Evolutionary conservation across 2,329 filamentous ascomycete genomes (phyloP).

Genomic region (Anthostomella pinea): DNA sequence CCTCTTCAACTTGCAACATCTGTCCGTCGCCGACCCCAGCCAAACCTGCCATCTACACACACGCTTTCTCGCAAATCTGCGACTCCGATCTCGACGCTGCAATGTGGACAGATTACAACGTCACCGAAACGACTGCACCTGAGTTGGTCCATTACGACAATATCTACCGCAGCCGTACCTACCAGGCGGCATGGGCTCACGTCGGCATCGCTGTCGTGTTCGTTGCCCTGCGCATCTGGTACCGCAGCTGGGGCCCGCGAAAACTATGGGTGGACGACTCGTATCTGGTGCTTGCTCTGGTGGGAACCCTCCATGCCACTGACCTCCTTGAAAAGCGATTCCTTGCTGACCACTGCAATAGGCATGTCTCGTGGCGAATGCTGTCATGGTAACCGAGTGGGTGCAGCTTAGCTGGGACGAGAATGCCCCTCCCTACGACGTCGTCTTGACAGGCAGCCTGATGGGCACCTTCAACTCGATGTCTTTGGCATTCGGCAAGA

Average conservation of each 20-base stretch:
- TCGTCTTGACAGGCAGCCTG: constrained; percentile 15
- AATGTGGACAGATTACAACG: too few relatives aligned
- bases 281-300: neutral
- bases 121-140: too few relatives aligned
- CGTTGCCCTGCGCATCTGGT: constrained; percentile 2
- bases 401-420: too few relatives aligned
- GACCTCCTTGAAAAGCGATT: neutral
- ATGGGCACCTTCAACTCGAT: constrained; percentile 18
- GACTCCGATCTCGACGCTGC: too few relatives aligned
- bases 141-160: too few relatives aligned
- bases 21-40: too few relatives aligned
- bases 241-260: neutral
- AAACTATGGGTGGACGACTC: constrained; percentile 5
- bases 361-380: constrained; percentile 2
- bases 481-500: constrained; percentile 18
- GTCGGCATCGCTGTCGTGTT: neutral
- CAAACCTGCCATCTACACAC: too few relatives aligned
- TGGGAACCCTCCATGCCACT: neutral
- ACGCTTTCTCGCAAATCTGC: too few relatives aligned
- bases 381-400: constrained; percentile 10
- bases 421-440: too few relatives aligned
- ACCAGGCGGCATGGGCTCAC: too few relatives aligned
- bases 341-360: neutral
- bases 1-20: too few relatives aligned
- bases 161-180: too few relatives aligned